Conservation (phyloP, 495 filamentous ascomycete genomes). For the Acidomyces sp. region DNA sequence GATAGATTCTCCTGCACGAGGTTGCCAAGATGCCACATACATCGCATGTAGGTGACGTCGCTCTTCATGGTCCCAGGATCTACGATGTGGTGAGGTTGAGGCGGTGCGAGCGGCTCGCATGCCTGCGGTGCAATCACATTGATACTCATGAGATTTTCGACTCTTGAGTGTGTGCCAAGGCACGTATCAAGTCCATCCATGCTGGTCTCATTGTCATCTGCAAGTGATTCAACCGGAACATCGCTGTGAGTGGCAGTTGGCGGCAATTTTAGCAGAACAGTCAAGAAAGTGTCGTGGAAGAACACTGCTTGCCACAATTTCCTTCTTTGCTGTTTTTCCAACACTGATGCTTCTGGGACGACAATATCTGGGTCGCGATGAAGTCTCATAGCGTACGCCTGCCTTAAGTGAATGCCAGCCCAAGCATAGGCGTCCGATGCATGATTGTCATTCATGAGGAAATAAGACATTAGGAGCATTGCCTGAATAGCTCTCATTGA, state of each 20-base stretch:
- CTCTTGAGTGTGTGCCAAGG: conserved; percentile 14
- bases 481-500: conserved; percentile 55
- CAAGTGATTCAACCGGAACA: conserved; percentile 51
- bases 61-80: conserved; percentile 34
- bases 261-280: conserved; percentile 58
- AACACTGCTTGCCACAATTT: conserved; percentile 66
- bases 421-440: conserved; percentile 64
- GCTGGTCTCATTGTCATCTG: conserved; percentile 25
- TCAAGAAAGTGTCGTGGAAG: conserved; percentile 64
- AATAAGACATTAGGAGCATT: conserved; percentile 62
- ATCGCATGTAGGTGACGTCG: conserved; percentile 53
- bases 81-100: conserved; percentile 28
- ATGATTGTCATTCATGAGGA: conserved; percentile 67
- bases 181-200: conserved; percentile 14
- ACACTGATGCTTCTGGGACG: conserved; percentile 40
- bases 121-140: conserved; percentile 26
- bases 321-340: conserved; percentile 56
- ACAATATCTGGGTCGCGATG: conserved; percentile 62
- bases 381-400: conserved; percentile 63
- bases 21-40: conserved; percentile 59
- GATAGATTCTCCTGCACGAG: conserved; percentile 58
- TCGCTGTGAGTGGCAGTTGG: conserved; percentile 61
- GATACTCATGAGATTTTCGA: conserved; percentile 31
- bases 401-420: conserved; percentile 53
- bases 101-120: conserved; percentile 9